Evolutionary conservation across 495 filamentous ascomycete genomes (phyloP).

Genomic region (Glarea lozoyensis): DNA sequence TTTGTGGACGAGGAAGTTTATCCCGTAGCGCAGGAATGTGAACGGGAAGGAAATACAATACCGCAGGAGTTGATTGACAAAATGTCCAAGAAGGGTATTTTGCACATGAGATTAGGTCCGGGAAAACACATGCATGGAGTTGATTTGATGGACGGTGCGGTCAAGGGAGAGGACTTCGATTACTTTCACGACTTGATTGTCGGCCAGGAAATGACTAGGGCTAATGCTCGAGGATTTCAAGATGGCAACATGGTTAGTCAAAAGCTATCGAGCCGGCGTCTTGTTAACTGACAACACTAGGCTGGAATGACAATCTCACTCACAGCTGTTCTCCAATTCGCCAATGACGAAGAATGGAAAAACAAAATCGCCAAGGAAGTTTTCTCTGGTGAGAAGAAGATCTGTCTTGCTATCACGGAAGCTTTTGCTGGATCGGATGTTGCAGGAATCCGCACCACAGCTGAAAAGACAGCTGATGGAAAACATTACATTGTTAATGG

Average conservation of each 20-base stretch:
- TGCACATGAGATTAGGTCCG: conserved; percentile 78
- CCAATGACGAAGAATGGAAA: conserved; percentile 56
- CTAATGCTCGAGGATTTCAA: conserved; percentile 59
- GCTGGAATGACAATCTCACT: conserved; percentile 69
- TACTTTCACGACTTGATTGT: conserved; percentile 80
- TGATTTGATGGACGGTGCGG: conserved; percentile 56
- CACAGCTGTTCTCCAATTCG: conserved; percentile 74
- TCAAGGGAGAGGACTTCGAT: conserved; percentile 75
- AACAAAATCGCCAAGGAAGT: conserved; percentile 61
- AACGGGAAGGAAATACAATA: conserved; percentile 65
- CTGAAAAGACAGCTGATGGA: conserved; percentile 71
- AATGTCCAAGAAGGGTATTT: conserved; percentile 63
- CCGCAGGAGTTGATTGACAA: conserved; percentile 68
- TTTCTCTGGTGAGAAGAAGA: conserved; percentile 75
- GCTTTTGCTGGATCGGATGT: conserved; percentile 87
- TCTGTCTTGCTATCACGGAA: conserved; percentile 81
- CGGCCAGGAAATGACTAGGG: conserved; percentile 61
- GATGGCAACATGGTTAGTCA: conserved; percentile 56
- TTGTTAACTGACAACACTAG: neutral
- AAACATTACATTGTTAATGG: conserved; percentile 82
- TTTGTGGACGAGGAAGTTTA: conserved; percentile 64
- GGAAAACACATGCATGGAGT: conserved; percentile 73
- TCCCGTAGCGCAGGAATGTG: conserved; percentile 72
- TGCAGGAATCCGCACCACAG: conserved; percentile 72
- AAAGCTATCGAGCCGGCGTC: neutral